Evolutionary conservation across 192 early-diverging fungal genomes (phyloP), one percentile per base, ranked within the genome.

Genomic region (Lunasporangiospora selenospora): DNA sequence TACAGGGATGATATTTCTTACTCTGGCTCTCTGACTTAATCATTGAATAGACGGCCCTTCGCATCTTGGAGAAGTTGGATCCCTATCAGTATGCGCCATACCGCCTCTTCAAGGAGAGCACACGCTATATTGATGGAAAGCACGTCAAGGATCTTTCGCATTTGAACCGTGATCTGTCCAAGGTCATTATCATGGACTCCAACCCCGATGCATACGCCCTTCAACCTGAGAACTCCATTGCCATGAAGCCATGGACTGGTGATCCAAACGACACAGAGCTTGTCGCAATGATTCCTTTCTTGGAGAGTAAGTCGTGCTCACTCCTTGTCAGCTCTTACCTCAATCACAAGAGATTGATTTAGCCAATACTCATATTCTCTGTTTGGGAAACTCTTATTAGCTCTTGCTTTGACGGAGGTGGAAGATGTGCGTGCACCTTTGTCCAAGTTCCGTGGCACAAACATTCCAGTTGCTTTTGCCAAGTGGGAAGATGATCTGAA

Each of bases 161-260:
- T 48, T 82, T 97, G 58, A 99, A 99, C 83, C 90, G 98, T 56
- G 97, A 99, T 80, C 77, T 95, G 54, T 81, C 85, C 58, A 96
- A 93, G 78, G 91, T 95, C 24, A 93, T 99, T 53, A 88, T 97
- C 54, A 87, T 99, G 67, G 98, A 99, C 73, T 91, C 88, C 12
- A 89, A 94, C 70, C 88, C 91, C 6, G 87, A 92, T 38, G 84
- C 89, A n/a, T 92, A 86, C 80, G 73, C 87, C 42, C 78, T 90
- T 62, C 97, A 99, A 75, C 96, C 96, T 13, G 94, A 97, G 65
- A 99, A 98, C 65, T 88, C 87, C 19, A 76, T 99, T 26, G 48
- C 87, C 23, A 77, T 94, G 49, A 90, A 93, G 62, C 88, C 90
- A 51, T 99, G 95, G 92, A 81, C 80, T 62, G 96, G 96, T 23